Base-by-base conservation (phyloP, 2,329 filamentous ascomycete genomes). In the Apiospora pterosperma region DNA sequence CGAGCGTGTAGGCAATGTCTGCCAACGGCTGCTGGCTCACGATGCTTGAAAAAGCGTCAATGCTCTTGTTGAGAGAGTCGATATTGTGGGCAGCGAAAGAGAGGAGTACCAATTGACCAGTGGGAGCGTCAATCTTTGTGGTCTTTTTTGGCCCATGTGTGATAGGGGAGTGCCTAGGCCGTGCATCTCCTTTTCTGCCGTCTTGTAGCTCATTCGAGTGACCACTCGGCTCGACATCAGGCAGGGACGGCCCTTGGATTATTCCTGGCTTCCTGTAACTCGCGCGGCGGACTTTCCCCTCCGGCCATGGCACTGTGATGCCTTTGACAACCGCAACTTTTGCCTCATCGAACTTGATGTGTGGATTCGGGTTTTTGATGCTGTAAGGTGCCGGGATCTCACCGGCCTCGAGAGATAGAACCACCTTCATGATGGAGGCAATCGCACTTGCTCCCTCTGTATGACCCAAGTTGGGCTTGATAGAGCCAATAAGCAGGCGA, bases 1-100 rank as follows among this genome's bases (percentile, higher is more conserved):
- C 75, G 16, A 84, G 73, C 0, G 82, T 84, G 67, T 84, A 84
- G 4, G 81, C 76, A 60, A 83, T 80, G 63, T 83, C 69, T 38
- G 73, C 68, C 36, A 82, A 19, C n/a, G n/a, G 58, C 34, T 21
- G 38, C 8, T 34, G 34, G 21, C 34, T 38, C 12, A 21, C 31
- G 23, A 16, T 6, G 4, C 34, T 19, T 19, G 59, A 61, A 14
- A 61, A 11, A 4, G 59, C 38, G 25, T 23, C 59, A 14, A 61
- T 61, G 25, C 44, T 61, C 16, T 42, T 5, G n/a, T 28, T 41
- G 21, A 61, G 36, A 5, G 59, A 61, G 4, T 36, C 21, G 14
- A 23, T 1, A 12, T 61, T 61, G 25, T 61, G 59, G 7, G 59
- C 59, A n/a, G 59, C 42, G 25, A 61, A 61, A 23, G 59, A 23